Evolutionary conservation across 371 early-diverging fungal species (phyloP).

Genomic region (Blakeslea trispora): DNA sequence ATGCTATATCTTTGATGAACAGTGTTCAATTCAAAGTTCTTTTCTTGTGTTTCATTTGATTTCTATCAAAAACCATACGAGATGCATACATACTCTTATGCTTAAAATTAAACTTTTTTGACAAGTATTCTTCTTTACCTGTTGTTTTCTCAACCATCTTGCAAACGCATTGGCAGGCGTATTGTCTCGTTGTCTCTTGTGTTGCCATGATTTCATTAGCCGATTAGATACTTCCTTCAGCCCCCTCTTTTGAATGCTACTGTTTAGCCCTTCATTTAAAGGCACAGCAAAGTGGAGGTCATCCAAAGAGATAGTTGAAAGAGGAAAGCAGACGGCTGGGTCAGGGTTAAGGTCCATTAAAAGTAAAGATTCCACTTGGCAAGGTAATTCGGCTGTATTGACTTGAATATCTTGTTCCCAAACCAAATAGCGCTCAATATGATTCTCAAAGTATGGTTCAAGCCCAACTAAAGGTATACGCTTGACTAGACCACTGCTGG

Average conservation of each 20-base stretch:
- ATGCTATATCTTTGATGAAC: conserved; percentile 11
- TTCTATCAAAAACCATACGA: neutral
- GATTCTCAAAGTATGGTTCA: conserved; percentile 23
- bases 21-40: conserved; percentile 2
- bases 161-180: conserved; percentile 13
- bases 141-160: conserved; percentile 7
- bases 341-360: conserved; percentile 7
- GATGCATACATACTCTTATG: no score
- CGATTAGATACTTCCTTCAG: conserved; percentile 19
- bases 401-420: conserved; percentile 25
- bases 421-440: conserved; percentile 17
- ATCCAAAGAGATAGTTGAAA: conserved; percentile 17
- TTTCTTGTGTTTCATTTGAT: neutral
- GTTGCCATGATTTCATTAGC: conserved; percentile 9
- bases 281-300: conserved; percentile 25
- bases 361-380: conserved; percentile 7
- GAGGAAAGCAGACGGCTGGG: conserved; percentile 11
- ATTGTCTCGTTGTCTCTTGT: conserved; percentile 11
- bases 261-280: conserved; percentile 1
- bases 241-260: conserved; percentile 18
- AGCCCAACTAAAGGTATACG: conserved; percentile 20
- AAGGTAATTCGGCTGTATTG: neutral
- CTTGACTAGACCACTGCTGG: neutral
- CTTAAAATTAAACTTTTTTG: no score
- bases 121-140: conserved; percentile 2